phyloP scores from a whole-genome alignment of 2,329 filamentous ascomycete species.

The Aspergillus cejpii region DNA sequence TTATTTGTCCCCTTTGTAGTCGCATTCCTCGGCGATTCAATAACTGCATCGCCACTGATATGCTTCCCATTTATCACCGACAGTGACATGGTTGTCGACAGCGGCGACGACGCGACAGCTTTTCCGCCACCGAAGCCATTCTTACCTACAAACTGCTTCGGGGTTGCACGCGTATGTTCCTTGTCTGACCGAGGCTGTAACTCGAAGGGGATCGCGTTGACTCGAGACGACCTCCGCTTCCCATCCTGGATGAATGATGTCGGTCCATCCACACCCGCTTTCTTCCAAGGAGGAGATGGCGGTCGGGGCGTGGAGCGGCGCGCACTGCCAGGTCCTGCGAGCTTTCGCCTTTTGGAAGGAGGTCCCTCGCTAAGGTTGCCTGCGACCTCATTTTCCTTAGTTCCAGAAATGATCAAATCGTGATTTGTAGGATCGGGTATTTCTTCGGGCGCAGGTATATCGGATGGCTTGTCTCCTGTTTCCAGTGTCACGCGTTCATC shows the following conservation, averaged over 20 bases:
- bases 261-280: conserved; percentile 73
- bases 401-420: conserved; percentile 24
- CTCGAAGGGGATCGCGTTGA: conserved; percentile 44
- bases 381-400: conserved; percentile 26
- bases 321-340: conserved; percentile 32
- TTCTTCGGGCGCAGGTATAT: conserved; percentile 18
- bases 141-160: conserved; percentile 30
- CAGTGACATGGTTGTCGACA: conserved; percentile 25
- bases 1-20: conserved; percentile 19
- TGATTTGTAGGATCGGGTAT: conserved; percentile 17
- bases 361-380: conserved; percentile 33
- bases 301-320: conserved; percentile 38
- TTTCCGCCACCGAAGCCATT: conserved; percentile 22
- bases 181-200: conserved; percentile 44
- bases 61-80: conserved; percentile 27
- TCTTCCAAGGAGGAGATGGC: conserved; percentile 87
- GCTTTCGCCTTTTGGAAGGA: conserved; percentile 42
- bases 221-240: conserved; percentile 55
- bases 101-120: conserved; percentile 27
- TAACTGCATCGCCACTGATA: conserved; percentile 25
- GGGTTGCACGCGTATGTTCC: conserved; percentile 41
- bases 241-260: conserved; percentile 68
- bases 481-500: conserved; percentile 35
- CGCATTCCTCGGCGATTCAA: conserved; percentile 27
- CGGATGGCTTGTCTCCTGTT: conserved; percentile 18